Conservation (phyloP, 345 rosid genomes). For the Psidium guajava region DNA sequence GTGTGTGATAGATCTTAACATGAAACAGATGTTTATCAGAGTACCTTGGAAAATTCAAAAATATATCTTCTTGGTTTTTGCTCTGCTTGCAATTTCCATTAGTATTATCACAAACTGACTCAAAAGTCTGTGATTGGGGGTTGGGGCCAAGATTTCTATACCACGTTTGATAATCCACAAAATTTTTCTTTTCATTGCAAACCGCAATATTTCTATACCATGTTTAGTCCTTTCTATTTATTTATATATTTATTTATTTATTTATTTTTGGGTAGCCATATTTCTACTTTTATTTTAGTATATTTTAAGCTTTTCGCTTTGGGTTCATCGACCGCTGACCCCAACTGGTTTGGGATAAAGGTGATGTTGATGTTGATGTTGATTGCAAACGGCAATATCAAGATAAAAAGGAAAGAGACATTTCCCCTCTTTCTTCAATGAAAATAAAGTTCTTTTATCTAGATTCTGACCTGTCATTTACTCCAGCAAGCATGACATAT, state of each 20-base stretch:
- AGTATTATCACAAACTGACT: background rate
- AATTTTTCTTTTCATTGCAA: background rate
- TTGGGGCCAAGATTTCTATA: background rate
- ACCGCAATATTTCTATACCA: background rate
- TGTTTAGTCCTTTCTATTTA: no score
- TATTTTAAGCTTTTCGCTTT: no score
- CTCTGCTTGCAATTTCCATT: background rate
- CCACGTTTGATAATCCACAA: background rate
- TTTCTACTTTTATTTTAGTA: no score
- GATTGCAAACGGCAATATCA: background rate
- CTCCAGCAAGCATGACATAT: constrained; percentile 86
- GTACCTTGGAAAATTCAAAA: background rate
- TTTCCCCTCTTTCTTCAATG: background rate
- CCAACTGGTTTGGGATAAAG: no score
- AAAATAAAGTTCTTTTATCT: background rate
- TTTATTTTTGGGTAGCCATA: no score
- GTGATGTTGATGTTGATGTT: no score
- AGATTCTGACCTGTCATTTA: constrained; percentile 64
- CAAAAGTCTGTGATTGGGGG: background rate
- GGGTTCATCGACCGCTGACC: no score
- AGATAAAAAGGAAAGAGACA: background rate
- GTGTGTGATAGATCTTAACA: background rate
- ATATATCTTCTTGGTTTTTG: background rate
- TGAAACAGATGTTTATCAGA: background rate
- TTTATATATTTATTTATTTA: no score